These are phyloP conservation scores for Ophiognomonia clavigignenti-juglandacearum DNA, from an alignment of 2,329 filamentous ascomycete species.

Conservation along the genomic window DNA sequence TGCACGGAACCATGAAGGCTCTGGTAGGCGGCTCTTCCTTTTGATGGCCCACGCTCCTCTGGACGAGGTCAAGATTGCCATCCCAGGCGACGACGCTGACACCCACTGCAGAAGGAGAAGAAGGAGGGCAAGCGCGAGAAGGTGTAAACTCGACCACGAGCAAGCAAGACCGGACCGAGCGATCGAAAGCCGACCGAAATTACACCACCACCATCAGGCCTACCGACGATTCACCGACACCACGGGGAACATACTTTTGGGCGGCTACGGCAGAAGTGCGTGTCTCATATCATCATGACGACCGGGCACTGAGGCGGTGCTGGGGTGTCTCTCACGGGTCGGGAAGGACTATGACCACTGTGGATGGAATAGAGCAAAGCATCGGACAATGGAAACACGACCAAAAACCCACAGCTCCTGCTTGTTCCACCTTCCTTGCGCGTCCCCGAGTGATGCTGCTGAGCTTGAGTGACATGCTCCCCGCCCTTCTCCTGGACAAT, in stretches of 20 bases:
- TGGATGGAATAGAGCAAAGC: too few species aligned
- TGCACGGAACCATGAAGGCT: conserved; percentile 97
- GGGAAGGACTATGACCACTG: too few species aligned
- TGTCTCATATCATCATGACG: conserved; percentile 9
- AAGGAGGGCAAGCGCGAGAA: conserved; percentile 92
- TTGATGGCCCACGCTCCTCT: too few species aligned
- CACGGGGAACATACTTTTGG: too few species aligned
- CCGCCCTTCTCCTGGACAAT: background rate
- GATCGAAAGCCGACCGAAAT: conserved; percentile 14
- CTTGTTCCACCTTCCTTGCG: background rate
- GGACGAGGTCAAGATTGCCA: too few species aligned
- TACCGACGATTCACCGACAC: too few species aligned
- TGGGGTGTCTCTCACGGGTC: too few species aligned
- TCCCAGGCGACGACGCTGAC: too few species aligned
- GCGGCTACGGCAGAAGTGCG: conserved; percentile 9
- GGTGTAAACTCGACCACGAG: conserved; percentile 52
- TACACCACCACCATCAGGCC: conserved; percentile 19
- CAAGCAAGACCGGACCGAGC: conserved; percentile 5
- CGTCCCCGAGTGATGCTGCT: conserved; percentile 2
- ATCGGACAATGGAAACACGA: too few species aligned
- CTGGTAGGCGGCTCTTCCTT: too few species aligned
- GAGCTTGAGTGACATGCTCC: conserved; percentile 14
- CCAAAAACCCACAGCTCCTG: background rate
- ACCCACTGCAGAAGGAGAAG: conserved; percentile 75
- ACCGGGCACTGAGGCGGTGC: too few species aligned